These are phyloP conservation scores for Betula pendula DNA, from an alignment of 306 rosid genomes.

Conservation along the genomic window DNA sequence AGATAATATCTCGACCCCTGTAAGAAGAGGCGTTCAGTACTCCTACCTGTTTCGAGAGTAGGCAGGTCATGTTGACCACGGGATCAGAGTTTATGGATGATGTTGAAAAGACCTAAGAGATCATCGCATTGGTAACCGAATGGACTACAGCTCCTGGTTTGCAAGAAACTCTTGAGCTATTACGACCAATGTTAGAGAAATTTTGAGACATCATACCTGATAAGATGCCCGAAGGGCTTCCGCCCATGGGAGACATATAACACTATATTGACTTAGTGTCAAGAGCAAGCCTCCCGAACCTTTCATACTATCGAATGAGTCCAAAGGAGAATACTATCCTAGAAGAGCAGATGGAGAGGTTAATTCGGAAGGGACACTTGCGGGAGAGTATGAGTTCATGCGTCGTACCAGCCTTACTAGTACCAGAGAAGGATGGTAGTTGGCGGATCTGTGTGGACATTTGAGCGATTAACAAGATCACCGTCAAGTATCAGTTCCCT, in stretches of 20 bases:
- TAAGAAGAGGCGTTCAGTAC: too few species aligned
- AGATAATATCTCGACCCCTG: too few species aligned
- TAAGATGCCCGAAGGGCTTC: background rate
- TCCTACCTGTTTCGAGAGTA: too few species aligned
- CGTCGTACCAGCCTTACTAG: background rate
- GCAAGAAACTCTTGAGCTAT: rapidly evolving
- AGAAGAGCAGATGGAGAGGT: background rate
- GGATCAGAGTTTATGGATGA: too few species aligned
- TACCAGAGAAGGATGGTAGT: background rate
- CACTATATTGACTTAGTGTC: background rate
- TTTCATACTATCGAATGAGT: background rate
- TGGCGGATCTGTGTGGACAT: background rate
- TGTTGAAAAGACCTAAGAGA: too few species aligned
- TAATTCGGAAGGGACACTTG: background rate
- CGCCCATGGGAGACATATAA: too few species aligned
- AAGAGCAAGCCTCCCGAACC: background rate
- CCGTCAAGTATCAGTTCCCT: background rate
- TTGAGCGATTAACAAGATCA: background rate
- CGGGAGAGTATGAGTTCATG: background rate
- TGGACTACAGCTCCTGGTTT: too few species aligned
- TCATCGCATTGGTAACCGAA: too few species aligned
- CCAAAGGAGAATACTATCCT: too few species aligned
- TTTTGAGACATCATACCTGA: background rate
- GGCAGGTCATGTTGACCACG: too few species aligned
- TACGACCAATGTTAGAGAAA: background rate